These are phyloP conservation scores for Grigorovia transvaalensis DNA, from an alignment of 805 yeast species.

Conservation along the genomic window DNA sequence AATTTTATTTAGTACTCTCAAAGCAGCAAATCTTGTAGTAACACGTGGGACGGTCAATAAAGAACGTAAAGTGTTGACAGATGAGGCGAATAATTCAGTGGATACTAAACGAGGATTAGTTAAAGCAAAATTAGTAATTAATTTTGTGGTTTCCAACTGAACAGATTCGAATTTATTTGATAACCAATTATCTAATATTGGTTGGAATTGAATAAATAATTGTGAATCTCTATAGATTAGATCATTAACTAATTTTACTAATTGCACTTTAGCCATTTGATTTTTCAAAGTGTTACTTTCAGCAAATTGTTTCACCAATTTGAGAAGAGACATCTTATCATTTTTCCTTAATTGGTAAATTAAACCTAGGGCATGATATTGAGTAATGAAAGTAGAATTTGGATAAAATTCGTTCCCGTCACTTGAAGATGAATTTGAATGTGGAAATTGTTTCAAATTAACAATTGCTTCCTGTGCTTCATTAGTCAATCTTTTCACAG, in stretches of 20 bases:
- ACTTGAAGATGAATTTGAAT: not conserved
- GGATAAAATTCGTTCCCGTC: slow-evolving; percentile 41
- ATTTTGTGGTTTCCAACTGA: slow-evolving; percentile 81
- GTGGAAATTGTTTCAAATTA: slow-evolving; percentile 28
- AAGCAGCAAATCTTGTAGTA: slow-evolving; percentile 86
- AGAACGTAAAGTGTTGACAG: slow-evolving; percentile 63
- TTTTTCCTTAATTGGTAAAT: slow-evolving; percentile 79
- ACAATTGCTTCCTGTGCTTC: slow-evolving; percentile 88
- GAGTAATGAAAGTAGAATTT: slow-evolving; percentile 69
- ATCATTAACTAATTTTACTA: slow-evolving; percentile 72
- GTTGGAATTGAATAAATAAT: slow-evolving; percentile 36
- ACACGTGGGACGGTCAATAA: slow-evolving; percentile 81
- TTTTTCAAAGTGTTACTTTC: slow-evolving; percentile 55
- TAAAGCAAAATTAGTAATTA: slow-evolving; percentile 35
- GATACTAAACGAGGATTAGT: slow-evolving; percentile 45
- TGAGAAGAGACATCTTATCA: slow-evolving; percentile 89
- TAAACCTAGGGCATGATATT: slow-evolving; percentile 91
- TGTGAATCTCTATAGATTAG: slow-evolving; percentile 63
- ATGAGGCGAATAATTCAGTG: slow-evolving; percentile 56
- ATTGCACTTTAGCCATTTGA: slow-evolving; percentile 75
- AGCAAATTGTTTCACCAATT: slow-evolving; percentile 70
- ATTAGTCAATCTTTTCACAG: slow-evolving; percentile 86
- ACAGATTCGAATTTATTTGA: slow-evolving; percentile 81
- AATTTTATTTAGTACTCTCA: slow-evolving; percentile 75
- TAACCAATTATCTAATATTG: slow-evolving; percentile 57